Base-by-base conservation (phyloP, 306 rosid species). In the Psophocarpus tetragonolobus region DNA sequence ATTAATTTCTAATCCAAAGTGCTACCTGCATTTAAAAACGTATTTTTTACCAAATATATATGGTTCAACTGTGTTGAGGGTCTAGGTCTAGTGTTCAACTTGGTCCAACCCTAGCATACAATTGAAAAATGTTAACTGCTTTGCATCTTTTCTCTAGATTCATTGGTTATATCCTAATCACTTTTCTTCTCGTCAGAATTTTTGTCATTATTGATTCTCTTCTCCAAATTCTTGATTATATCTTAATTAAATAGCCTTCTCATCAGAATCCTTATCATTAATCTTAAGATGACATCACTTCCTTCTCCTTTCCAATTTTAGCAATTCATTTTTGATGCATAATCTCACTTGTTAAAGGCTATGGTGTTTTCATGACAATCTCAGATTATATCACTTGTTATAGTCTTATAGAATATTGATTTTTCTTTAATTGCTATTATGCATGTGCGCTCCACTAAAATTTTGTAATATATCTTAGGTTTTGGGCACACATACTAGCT, bases 401-500 rank as follows among this genome's bases (percentile, higher is more conserved):
- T 47, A 14, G 36, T 74, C 27, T 50, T 68, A 3, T 47, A 14
- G 36, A 53, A 14, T 54, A 21, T 64, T 50, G 33, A 18, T 6
- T 51, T 78, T 75, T 27, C 26, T 78, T 33, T 42, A 73, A 61
- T 75, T 79, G 66, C 56, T 68, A 39, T 15, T 78, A 6, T 57
- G 17, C 42, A 15, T 15, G 54, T 21, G 42, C 35, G 57, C 62
- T 61, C 33, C 79, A 32, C 57, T 68, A 38, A 71, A 75, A 29
- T 51, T 68, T n/a, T 15, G 12, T 44, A 11, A 73, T 84, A 78
- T 79, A 21, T 71, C 58, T 72, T 86, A 95, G 99, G 90, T 87
- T 91, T 74, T 95, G 97, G 97, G 77, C 85, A 78, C 98, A 95
- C 85, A 68, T 95, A 82, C 61, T 90, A 71, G 73, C 86, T 90